Evolutionary conservation across 75 land plant genomes (phyloP).

Genomic region (Pseudotsuga menziesii): DNA sequence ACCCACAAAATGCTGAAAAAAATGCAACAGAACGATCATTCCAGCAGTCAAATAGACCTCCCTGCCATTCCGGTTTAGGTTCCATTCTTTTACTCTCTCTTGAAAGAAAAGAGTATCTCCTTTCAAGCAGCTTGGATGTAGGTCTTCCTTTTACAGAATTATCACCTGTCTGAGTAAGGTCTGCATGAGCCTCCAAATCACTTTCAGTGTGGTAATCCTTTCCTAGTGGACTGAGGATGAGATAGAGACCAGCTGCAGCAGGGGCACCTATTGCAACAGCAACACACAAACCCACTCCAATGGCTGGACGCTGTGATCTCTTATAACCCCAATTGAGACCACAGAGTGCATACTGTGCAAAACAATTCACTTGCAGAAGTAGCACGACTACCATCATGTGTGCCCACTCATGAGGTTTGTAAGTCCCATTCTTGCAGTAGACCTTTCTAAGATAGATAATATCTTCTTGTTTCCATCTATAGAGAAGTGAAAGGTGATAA

Average conservation of each 20-base stretch:
- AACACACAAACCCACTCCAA: conserved; percentile 55
- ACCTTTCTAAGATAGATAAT: conserved; percentile 40
- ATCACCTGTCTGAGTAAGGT: background rate
- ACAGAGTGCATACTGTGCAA: conserved; percentile 75
- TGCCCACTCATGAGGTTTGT: conserved; percentile 69
- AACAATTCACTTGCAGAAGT: conserved; percentile 73
- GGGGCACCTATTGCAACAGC: conserved; percentile 62
- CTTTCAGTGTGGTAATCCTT: conserved; percentile 42
- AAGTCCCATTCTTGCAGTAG: conserved; percentile 69
- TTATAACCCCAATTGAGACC: conserved; percentile 88
- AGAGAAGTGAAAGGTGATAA: conserved; percentile 58
- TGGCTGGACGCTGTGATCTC: conserved; percentile 56
- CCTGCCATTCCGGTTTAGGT: conserved; percentile 62
- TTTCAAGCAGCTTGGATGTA: conserved; percentile 17
- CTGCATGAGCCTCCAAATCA: conserved; percentile 38
- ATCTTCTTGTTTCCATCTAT: conserved; percentile 62
- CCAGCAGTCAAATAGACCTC: conserved; percentile 62
- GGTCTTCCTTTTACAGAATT: background rate
- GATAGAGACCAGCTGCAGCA: conserved; percentile 62
- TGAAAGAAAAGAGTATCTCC: conserved; percentile 43
- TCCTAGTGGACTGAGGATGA: conserved; percentile 62
- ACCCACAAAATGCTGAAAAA: conserved; percentile 56
- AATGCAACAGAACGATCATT: conserved; percentile 41
- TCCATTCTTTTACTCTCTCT: conserved; percentile 36
- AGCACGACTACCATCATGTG: conserved; percentile 73